A percentile compares a stretch with the other conserved stretches of the same genome.
Conservation (phyloP, 768 basidiomycete genomes). For the Dentipellis fragilis region DNA sequence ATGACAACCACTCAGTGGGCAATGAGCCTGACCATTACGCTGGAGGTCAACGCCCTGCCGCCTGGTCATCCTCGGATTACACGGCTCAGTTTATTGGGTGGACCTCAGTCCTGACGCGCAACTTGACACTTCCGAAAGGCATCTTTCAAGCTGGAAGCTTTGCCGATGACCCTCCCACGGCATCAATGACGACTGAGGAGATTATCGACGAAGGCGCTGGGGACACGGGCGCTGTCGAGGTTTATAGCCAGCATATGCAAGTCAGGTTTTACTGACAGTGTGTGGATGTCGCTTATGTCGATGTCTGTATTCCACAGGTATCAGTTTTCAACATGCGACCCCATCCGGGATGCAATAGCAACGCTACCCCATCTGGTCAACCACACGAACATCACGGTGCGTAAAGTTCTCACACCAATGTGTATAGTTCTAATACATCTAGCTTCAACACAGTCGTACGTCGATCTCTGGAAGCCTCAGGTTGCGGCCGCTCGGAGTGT, state of each 20-base stretch:
- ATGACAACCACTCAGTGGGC: slow-evolving; percentile 9
- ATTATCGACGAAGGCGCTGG: slow-evolving; percentile 20
- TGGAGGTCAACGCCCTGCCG: slow-evolving; percentile 12
- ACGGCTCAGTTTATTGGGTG: slow-evolving; percentile 18
- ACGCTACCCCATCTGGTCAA: slow-evolving; percentile 23
- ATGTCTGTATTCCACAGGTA: slow-evolving; percentile 12
- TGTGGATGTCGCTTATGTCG: background rate
- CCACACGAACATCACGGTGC: slow-evolving; percentile 24
- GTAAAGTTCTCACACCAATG: background rate
- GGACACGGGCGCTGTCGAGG: slow-evolving; percentile 15
- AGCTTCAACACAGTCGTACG: slow-evolving; percentile 15
- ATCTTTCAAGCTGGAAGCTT: slow-evolving; percentile 17
- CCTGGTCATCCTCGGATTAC: slow-evolving; percentile 17
- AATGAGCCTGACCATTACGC: slow-evolving; percentile 21
- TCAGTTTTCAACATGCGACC: slow-evolving; percentile 26
- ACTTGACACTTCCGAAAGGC: slow-evolving; percentile 12
- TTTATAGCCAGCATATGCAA: slow-evolving; percentile 23
- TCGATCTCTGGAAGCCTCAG: slow-evolving; percentile 24
- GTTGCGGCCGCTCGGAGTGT: slow-evolving; percentile 18
- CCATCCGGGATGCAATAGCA: slow-evolving; percentile 19
- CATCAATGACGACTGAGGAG: slow-evolving; percentile 18
- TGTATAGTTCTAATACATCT: background rate
- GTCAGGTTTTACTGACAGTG: background rate
- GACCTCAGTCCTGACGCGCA: slow-evolving; percentile 15
- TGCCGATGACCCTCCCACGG: slow-evolving; percentile 18